Evolutionary conservation across 805 yeast genomes (phyloP).

Genomic region (Pichia occidentalis): DNA sequence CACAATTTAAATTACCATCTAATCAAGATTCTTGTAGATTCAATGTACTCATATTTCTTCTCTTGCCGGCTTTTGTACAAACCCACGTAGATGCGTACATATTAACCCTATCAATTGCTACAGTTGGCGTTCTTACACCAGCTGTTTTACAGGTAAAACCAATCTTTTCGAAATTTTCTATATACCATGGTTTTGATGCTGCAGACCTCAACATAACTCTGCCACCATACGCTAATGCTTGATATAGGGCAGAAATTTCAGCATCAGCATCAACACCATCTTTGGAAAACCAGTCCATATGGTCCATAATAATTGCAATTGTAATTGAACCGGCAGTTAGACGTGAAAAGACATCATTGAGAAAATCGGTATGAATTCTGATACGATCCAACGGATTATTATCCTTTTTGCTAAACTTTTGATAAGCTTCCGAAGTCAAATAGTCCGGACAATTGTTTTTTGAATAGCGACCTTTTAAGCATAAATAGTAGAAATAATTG

Average conservation of each 20-base stretch:
- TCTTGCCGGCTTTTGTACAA: slow-evolving; percentile 46
- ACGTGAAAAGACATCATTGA: slow-evolving; percentile 68
- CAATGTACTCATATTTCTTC: slow-evolving; percentile 47
- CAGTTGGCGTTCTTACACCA: slow-evolving; percentile 56
- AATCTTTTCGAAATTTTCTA: slow-evolving; percentile 53
- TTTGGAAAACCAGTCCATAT: slow-evolving; percentile 87
- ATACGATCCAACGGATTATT: slow-evolving; percentile 58
- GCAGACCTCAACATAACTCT: slow-evolving; percentile 75
- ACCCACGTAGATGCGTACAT: slow-evolving; percentile 91
- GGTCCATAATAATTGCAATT: slow-evolving; percentile 81
- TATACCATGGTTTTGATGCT: slow-evolving; percentile 71
- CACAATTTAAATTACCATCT: neutral
- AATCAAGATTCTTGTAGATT: slow-evolving; percentile 14
- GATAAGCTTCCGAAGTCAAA: slow-evolving; percentile 53
- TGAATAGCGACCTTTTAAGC: slow-evolving; percentile 55
- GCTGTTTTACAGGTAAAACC: slow-evolving; percentile 70
- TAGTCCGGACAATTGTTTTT: slow-evolving; percentile 70
- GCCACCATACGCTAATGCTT: slow-evolving; percentile 61
- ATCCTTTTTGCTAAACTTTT: slow-evolving; percentile 35
- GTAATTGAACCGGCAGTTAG: slow-evolving; percentile 57
- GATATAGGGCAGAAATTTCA: slow-evolving; percentile 59
- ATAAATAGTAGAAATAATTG: slow-evolving; percentile 72
- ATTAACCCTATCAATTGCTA: slow-evolving; percentile 70
- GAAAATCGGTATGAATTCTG: slow-evolving; percentile 72
- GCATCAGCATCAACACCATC: slow-evolving; percentile 53